Base-by-base conservation (phyloP, 495 filamentous ascomycete genomes). In the Penicillium lividum region DNA sequence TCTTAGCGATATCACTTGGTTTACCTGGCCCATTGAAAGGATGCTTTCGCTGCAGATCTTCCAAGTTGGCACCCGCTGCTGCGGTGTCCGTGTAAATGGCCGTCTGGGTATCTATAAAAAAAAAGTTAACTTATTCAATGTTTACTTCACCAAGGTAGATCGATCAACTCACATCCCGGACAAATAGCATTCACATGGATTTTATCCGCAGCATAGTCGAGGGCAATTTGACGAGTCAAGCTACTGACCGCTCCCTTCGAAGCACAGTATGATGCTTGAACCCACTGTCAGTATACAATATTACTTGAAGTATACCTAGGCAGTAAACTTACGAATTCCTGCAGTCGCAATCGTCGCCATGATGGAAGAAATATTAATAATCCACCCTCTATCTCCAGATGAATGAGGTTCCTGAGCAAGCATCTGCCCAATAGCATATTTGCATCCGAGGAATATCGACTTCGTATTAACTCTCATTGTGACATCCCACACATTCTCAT, bases 111-210 rank as follows among this genome's bases (percentile, higher is more conserved):
- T 65, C 68, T 73, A 42, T 22, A 1, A 22, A 22, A 22, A 22
- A 22, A 22, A 22, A 22, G 22, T 22, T 22, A 22, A 22, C 2
- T 2, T 1, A 22, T 22, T 22, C 22, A 22, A 22, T 22, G 22
- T 22, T 22, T 22, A 22, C 22, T 22, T 2, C 1, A 22, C 22
- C 22, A 22, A 22, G 22, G 2, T 22, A 22, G 22, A 22, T 22
- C 22, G 22, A 22, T n/a, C 38, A 5, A 73, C 77, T 70, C 68
- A 82, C 77, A 84, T 10, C 82, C 82, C 16, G 82, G 84, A 60
- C 78, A 82, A 15, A 86, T 59, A 0, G 76, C 77, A 68, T 86
- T 86, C 46, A 66, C 68, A 68, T 84, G 82, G 50, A 86, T 85
- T 7, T 69, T 68, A 29, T 83, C 45, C 13, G 58, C 58, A 0